phyloP scores from a whole-genome alignment of 1,284 basidiomycete species.

The Malassezia sp. region DNA sequence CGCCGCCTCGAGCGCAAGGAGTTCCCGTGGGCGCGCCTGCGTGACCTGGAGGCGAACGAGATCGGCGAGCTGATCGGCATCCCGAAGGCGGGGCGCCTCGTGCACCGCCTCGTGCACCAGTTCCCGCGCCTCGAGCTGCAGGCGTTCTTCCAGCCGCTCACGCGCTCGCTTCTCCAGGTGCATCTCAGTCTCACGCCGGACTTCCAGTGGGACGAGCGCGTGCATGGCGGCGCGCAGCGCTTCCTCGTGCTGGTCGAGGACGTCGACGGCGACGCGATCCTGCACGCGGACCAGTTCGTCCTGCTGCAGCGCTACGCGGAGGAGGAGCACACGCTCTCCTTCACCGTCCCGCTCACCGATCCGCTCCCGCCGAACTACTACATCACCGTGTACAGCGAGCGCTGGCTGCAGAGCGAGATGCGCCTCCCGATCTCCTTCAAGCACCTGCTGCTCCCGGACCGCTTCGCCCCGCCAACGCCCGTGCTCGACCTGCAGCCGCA shows the following conservation, averaged over 20 bases:
- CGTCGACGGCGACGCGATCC: conserved; percentile 87
- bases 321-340: conserved; percentile 82
- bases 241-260: conserved; percentile 90
- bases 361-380: conserved; percentile 96
- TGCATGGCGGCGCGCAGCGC: conserved; percentile 73
- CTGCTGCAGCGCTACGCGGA: conserved; percentile 75
- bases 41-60: conserved; percentile 44
- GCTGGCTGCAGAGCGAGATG: conserved; percentile 91
- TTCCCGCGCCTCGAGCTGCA: conserved; percentile 82
- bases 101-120: conserved; percentile 86
- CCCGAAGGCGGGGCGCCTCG: conserved; percentile 70
- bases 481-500: conserved; percentile 85
- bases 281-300: conserved; percentile 86
- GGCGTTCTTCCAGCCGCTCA: conserved; percentile 47
- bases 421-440: conserved; percentile 93
- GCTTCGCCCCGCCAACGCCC: conserved; percentile 83
- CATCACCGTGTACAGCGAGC: conserved; percentile 84
- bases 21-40: conserved; percentile 50
- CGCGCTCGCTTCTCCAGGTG: conserved; percentile 39
- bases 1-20: conserved; percentile 92
- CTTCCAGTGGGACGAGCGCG: conserved; percentile 91
- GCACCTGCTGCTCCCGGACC: conserved; percentile 90
- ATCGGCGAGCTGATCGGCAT: conserved; percentile 82
- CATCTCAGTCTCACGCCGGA: conserved; percentile 65
- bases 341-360: conserved; percentile 92